Percentiles rank a stretch among this genome's conserved stretches.
Conservation (phyloP, 768 basidiomycete genomes). For the Lentinula boryana region DNA sequence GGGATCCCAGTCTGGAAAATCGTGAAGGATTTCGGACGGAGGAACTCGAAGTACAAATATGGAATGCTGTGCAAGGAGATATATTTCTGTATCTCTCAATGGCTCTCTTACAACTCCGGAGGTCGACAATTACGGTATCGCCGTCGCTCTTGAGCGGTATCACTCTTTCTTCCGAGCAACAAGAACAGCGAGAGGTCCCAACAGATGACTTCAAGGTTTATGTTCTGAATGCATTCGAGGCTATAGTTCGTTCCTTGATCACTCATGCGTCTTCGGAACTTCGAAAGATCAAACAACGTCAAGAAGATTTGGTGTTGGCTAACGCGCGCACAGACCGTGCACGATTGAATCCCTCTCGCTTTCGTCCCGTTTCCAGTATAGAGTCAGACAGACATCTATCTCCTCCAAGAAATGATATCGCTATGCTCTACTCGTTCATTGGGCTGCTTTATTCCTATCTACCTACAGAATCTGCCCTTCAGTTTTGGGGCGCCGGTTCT, state of each 20-base stretch:
- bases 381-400: constrained; percentile 33
- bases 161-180: constrained; percentile 30
- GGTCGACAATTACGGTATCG: constrained; percentile 20
- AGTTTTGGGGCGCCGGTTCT: constrained; percentile 77
- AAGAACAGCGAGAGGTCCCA: constrained; percentile 39
- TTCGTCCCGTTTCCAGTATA: constrained; percentile 31
- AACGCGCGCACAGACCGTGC: constrained; percentile 60
- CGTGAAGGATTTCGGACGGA: constrained; percentile 66
- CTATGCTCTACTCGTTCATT: constrained; percentile 77
- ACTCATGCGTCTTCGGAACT: constrained; percentile 76
- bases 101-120: constrained; percentile 51
- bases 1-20: constrained; percentile 59
- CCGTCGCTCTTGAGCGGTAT: constrained; percentile 29
- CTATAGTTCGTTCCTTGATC: constrained; percentile 64
- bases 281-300: constrained; percentile 81
- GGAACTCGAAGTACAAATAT: constrained; percentile 75
- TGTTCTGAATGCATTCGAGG: constrained; percentile 63
- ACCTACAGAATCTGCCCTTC: constrained; percentile 70
- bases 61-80: constrained; percentile 79
- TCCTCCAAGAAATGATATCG: constrained; percentile 74
- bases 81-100: constrained; percentile 67
- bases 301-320: constrained; percentile 77
- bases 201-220: constrained; percentile 45
- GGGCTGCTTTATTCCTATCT: constrained; percentile 74
- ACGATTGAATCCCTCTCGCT: constrained; percentile 42